phyloP scores from a whole-genome alignment of 2,329 filamentous ascomycete genomes.

The Phaeosphaeriaceae sp. region DNA sequence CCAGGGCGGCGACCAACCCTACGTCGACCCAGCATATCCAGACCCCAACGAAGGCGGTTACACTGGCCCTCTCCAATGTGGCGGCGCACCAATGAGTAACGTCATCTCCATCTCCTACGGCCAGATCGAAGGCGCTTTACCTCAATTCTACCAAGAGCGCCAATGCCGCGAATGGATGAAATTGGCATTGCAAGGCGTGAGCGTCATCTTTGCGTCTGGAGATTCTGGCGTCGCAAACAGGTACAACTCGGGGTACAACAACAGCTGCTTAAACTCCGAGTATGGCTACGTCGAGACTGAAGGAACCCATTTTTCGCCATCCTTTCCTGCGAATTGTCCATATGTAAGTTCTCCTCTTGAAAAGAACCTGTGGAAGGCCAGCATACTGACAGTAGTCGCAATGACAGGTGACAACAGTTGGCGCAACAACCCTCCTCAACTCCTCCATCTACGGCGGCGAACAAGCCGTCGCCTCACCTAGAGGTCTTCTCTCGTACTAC shows the following conservation, averaged over 20 bases:
- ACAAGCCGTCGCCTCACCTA: conserved; percentile 40
- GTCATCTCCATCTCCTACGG: conserved; percentile 63
- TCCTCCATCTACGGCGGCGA: conserved; percentile 54
- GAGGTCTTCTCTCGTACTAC: conserved; percentile 9
- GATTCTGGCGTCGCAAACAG: conserved; percentile 44
- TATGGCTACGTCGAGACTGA: conserved; percentile 15
- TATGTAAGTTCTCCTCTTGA: conserved; percentile 55
- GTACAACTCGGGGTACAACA: conserved; percentile 20
- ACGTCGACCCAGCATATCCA: conserved; percentile 23
- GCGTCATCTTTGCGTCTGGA: conserved; percentile 58
- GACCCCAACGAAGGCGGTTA: conserved; percentile 24
- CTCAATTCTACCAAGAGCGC: conserved; percentile 58
- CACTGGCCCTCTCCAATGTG: conserved; percentile 42
- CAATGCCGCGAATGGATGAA: conserved; percentile 59
- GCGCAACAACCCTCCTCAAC: conserved; percentile 56
- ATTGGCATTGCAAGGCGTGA: conserved; percentile 53
- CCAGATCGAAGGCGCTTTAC: conserved; percentile 61
- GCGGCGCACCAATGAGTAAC: conserved; percentile 57
- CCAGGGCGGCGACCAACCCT: conserved; percentile 23
- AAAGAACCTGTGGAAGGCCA: too few relatives aligned
- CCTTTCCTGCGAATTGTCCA: conserved; percentile 70
- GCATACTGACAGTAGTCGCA: neutral
- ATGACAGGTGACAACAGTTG: conserved; percentile 61
- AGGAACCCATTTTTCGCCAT: conserved; percentile 57
- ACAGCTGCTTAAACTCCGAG: conserved; percentile 22